Base-by-base conservation (phyloP, 2,329 filamentous ascomycete species). In the Colletotrichum musae region DNA sequence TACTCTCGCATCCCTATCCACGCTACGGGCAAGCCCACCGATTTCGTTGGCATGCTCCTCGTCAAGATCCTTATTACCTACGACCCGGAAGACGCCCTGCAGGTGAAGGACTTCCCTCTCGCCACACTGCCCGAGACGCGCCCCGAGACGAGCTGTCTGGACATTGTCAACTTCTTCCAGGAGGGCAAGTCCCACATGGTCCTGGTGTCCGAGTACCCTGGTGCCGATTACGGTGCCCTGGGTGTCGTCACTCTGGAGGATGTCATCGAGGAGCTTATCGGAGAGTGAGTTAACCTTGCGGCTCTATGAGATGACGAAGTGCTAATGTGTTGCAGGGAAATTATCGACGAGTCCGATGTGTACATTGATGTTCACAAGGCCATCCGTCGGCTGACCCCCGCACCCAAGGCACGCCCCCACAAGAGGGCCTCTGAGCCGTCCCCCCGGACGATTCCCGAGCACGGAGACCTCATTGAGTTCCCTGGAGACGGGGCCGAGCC, bases 121-220 rank as follows among this genome's bases (percentile, higher is more conserved):
- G 96, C 96, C 15, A 98, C 96, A 0, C 89, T 99, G 6, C 96
- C 97, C 1, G 96, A 99, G 80, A 99, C 96, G 0, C 90, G 94
- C 10, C 94, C 96, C 0, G 94, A 98, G 78, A 99, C 96, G 0
- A 98, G 95, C 83, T 99, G 96, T 79, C 83, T 99, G 64, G 96
- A 99, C 79, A 98, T 99, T 76, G 94, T 99, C 82, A 99, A 99
- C 83, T 99, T 98, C 81, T 99, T 99, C 84, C 96, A 99, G 80
- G 96, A 99, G 84, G 96, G 96, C 75, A 99, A 99, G 80, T 97
- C 95, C 1, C 96, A 99, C 80, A 97, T 99, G 95, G 95, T 98
- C 0, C 85, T 99, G 32, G 96, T 98, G 9, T 98, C 95, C 0
- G 93, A 97, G 76, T 87, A 82, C 39, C 96, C 96, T 1, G 95